phyloP scores from a whole-genome alignment of 495 filamentous ascomycete species.

The Xylaria sp. region DNA sequence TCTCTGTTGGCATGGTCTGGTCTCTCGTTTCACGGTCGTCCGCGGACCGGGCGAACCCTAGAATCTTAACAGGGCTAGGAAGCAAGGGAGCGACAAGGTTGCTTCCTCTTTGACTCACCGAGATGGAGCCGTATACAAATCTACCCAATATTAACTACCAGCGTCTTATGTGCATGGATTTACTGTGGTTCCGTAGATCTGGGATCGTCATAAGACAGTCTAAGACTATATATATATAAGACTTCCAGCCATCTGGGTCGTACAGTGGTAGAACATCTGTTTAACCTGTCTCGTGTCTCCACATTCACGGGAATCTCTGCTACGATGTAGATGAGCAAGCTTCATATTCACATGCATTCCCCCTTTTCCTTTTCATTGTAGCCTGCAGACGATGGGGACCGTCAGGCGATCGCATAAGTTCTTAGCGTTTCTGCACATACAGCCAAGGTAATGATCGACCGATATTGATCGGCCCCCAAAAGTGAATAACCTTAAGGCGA shows the following conservation, averaged over 20 bases:
- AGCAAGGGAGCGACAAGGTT: neutral
- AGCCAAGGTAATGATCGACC: too few species aligned
- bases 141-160: neutral
- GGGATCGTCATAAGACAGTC: neutral
- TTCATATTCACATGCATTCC: neutral
- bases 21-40: neutral
- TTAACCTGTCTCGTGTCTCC: neutral
- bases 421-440: neutral
- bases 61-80: neutral
- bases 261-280: neutral
- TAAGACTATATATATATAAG: neutral
- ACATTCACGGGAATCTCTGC: neutral
- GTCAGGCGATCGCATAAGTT: neutral
- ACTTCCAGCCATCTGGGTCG: neutral
- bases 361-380: neutral
- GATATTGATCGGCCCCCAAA: neutral
- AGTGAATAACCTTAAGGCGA: neutral
- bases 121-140: neutral
- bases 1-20: too few species aligned
- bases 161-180: neutral
- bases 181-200: neutral
- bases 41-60: neutral
- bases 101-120: slow-evolving; percentile 10
- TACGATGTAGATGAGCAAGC: neutral
- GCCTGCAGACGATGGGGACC: neutral